These are phyloP conservation scores for Aureobasidium sp. DNA, from an alignment of 2,329 filamentous ascomycete genomes.

Conservation along the genomic window DNA sequence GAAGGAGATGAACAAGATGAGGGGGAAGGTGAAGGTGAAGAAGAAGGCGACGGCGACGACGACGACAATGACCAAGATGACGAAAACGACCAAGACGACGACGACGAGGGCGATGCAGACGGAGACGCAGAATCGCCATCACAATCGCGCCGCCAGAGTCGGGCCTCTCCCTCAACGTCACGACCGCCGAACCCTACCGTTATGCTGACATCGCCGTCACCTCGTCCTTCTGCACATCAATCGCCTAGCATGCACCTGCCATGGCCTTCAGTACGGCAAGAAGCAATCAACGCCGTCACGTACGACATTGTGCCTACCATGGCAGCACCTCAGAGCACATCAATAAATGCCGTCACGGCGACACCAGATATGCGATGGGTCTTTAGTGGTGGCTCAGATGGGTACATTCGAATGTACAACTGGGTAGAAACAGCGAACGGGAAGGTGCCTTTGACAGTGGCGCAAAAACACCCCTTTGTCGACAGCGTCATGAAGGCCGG, in stretches of 20 bases:
- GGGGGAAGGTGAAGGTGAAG: slow-evolving; percentile 30
- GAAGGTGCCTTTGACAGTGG: slow-evolving; percentile 86
- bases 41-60: slow-evolving; percentile 32
- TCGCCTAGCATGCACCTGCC: slow-evolving; percentile 26
- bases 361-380: slow-evolving; percentile 94
- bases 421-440: slow-evolving; percentile 92
- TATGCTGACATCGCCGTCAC: slow-evolving; percentile 43
- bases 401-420: slow-evolving; percentile 95
- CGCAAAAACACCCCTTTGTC: slow-evolving; percentile 92
- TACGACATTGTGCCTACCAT: slow-evolving; percentile 98
- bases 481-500: slow-evolving; percentile 95
- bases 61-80: slow-evolving; percentile 35
- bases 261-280: slow-evolving; percentile 52
- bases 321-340: slow-evolving; percentile 90
- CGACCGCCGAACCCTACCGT: slow-evolving; percentile 41
- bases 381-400: slow-evolving; percentile 88
- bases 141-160: slow-evolving; percentile 30
- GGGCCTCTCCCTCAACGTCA: slow-evolving; percentile 20
- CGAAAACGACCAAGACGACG: slow-evolving; percentile 28
- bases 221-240: slow-evolving; percentile 28
- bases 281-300: slow-evolving; percentile 68
- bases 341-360: slow-evolving; percentile 84
- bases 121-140: slow-evolving; percentile 41
- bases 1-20: slow-evolving; percentile 28
- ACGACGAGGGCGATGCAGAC: slow-evolving; percentile 33